phyloP scores from a whole-genome alignment of 2,329 filamentous ascomycete species.

The Pseudogymnoascus sp. region DNA sequence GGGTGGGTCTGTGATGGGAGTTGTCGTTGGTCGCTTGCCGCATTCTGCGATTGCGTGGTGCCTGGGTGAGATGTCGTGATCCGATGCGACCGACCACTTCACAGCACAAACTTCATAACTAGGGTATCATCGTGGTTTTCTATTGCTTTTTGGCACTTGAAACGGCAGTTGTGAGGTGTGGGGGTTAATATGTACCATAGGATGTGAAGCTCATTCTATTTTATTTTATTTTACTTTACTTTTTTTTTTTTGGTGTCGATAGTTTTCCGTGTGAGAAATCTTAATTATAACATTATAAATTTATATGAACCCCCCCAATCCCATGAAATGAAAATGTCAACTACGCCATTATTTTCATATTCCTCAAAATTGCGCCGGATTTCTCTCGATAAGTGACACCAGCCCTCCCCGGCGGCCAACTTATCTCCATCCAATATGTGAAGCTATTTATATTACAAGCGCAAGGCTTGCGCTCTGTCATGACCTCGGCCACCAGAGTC shows the following conservation, averaged over 20 bases:
- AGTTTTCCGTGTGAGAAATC: not conserved
- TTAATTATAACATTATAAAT: not conserved
- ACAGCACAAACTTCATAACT: not conserved
- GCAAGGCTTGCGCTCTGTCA: not conserved
- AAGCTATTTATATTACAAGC: not conserved
- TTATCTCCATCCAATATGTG: not conserved
- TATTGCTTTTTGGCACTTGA: not conserved
- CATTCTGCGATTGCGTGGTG: not conserved
- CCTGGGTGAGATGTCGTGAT: slow-evolving; percentile 6
- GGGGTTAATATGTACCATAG: not conserved
- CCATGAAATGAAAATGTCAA: not conserved
- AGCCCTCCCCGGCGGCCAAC: not conserved
- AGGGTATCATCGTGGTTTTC: not conserved
- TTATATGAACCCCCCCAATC: not conserved
- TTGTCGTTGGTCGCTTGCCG: not conserved
- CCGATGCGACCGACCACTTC: not conserved
- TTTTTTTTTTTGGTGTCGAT: not conserved
- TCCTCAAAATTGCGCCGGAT: not conserved
- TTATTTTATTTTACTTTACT: not conserved
- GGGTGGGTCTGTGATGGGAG: not conserved
- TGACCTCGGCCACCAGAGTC: not conserved
- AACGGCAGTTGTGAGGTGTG: not conserved
- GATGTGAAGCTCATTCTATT: not conserved
- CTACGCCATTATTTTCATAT: not conserved
- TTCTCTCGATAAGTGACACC: not conserved